These are phyloP conservation scores for Actinomucor elegans DNA, from an alignment of 371 early-diverging fungal genomes.

Conservation along the genomic window DNA sequence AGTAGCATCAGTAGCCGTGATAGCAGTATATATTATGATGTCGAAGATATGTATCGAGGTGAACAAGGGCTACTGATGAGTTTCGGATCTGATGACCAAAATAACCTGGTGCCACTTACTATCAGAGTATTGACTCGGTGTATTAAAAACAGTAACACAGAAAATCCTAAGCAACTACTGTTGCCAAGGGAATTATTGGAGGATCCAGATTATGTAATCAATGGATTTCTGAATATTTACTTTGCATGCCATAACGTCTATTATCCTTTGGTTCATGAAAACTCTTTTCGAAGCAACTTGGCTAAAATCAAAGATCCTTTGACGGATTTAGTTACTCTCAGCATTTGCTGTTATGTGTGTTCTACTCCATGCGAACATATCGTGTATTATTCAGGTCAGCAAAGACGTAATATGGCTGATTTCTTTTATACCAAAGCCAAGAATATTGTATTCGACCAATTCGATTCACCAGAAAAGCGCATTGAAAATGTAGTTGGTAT, in stretches of 20 bases:
- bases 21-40: neutral
- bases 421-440: slow-evolving; percentile 13
- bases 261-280: slow-evolving; percentile 9
- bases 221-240: slow-evolving; percentile 1
- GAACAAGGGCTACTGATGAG: neutral
- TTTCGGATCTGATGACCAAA: neutral
- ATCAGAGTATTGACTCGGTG: neutral
- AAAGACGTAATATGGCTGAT: slow-evolving; percentile 11
- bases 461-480: slow-evolving; percentile 15
- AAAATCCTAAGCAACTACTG: too few relatives aligned
- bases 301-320: neutral
- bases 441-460: slow-evolving; percentile 16
- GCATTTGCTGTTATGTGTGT: slow-evolving; percentile 15
- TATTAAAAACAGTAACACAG: neutral
- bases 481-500: slow-evolving; percentile 16
- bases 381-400: neutral
- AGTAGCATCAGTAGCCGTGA: neutral
- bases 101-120: neutral
- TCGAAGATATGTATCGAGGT: neutral
- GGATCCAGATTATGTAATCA: neutral
- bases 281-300: slow-evolving; percentile 1
- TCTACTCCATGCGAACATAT: slow-evolving; percentile 11
- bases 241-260: slow-evolving; percentile 14
- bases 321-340: slow-evolving; percentile 1
- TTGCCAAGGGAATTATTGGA: neutral